Base-by-base conservation (phyloP, 306 rosid species). In the Prinsepia uniflora region DNA sequence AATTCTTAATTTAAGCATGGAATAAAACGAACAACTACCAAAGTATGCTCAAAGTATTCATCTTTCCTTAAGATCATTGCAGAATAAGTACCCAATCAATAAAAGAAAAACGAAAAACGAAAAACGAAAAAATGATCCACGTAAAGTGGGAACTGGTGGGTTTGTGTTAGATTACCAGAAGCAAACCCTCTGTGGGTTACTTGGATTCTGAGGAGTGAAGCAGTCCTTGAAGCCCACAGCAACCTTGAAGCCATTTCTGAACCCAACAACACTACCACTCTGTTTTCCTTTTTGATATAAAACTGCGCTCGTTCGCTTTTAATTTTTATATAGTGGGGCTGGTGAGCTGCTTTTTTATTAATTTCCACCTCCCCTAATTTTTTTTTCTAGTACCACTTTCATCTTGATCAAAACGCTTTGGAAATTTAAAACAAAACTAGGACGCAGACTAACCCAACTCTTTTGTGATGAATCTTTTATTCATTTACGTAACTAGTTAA, bases 171-270 rank as follows among this genome's bases (percentile, higher is more conserved):
- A 49, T 19, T 66, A 89, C 98, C 92, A 68, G 75, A 86, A 24
- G 96, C 84, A 65, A 87, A 90, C 52, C 74, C 82, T 80, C 98
- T 80, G 40, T 79, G 76, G 73, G 67, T 72, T 1, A 84, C 74
- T 8, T 94, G 84, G 82, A 92, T 72, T 86, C 86, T 85, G 46
- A 92, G 92, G 76, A 69, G 79, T 0, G 96, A 92, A 58, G 96
- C 92, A 60, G 91, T 89, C 72, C 91, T 83, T 65, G 98, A 84
- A 64, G 96, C 96, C 96, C 90, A 86, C 73, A 91, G 8, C 74
- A 84, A 80, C 42, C 87, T 79, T 62, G 88, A 76, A 74, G 98
- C 98, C 98, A 92, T 89, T 19, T 17, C 61, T 67, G 64, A 36
- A 73, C n/a, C 65, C 34, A 3, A 55, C 65, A 71, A 57, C 52